These are phyloP conservation scores for Fusarium palustre DNA, from an alignment of 2,329 filamentous ascomycete species.

Conservation along the genomic window DNA sequence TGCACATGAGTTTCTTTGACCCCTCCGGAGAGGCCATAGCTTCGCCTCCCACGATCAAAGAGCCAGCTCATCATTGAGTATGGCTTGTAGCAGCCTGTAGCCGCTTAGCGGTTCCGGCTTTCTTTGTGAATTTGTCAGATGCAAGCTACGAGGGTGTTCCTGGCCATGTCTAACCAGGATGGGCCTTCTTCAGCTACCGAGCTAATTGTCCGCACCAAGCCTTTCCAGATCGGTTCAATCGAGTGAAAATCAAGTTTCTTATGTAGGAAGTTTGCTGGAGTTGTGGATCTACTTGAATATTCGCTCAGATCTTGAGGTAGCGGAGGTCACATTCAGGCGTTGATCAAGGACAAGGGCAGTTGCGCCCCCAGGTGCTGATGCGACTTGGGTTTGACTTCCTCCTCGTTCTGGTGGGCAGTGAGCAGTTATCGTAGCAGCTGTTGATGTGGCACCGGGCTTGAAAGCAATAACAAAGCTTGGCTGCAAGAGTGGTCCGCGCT, in stretches of 20 bases:
- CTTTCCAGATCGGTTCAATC: conserved; percentile 13
- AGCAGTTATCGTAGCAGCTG: conserved; percentile 2
- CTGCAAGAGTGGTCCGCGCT: conserved; percentile 1
- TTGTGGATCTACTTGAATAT: conserved; percentile 19
- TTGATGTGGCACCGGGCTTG: neutral
- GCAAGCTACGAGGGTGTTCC: conserved; percentile 32
- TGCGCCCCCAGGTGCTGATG: neutral
- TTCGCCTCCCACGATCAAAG: conserved; percentile 1
- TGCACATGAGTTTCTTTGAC: conserved; percentile 32
- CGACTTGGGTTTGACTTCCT: neutral
- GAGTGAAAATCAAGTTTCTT: conserved; percentile 42
- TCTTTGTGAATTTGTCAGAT: conserved; percentile 16
- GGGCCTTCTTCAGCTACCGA: conserved; percentile 22
- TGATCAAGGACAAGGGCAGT: conserved; percentile 9
- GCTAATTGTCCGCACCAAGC: conserved; percentile 40
- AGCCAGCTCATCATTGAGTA: conserved; percentile 40
- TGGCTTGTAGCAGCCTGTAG: conserved; percentile 17
- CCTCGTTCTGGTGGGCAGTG: conserved; percentile 1
- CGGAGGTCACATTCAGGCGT: conserved; percentile 9
- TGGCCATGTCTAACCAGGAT: conserved; percentile 33
- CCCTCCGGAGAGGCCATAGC: conserved; percentile 5
- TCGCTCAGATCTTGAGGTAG: conserved; percentile 17
- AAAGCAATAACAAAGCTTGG: conserved; percentile 8
- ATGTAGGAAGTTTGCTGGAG: conserved; percentile 12
- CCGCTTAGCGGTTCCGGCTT: neutral